Percentiles rank a stretch among this genome's conserved stretches.
Evolutionary conservation across 495 filamentous ascomycete species (phyloP).

Genomic region (Xanthoparmelia taractica): DNA sequence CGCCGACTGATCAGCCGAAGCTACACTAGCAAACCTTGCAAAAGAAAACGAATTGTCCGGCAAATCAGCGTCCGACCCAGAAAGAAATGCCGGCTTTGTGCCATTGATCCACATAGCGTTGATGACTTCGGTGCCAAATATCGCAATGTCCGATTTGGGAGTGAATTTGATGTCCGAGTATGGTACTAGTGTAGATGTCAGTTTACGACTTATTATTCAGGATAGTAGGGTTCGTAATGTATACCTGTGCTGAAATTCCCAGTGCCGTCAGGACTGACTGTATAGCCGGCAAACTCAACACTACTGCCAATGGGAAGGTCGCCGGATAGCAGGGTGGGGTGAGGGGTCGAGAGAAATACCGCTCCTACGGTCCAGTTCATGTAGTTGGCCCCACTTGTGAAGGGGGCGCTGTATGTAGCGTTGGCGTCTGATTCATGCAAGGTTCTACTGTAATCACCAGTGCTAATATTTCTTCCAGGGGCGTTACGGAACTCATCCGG

Average conservation of each 20-base stretch:
- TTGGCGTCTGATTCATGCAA: not conserved
- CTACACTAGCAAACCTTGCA: not conserved
- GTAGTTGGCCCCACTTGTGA: not conserved
- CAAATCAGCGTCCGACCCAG: not conserved
- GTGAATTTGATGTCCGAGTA: not conserved
- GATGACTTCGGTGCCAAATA: not conserved
- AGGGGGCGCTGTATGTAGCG: not conserved
- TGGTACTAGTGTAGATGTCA: not conserved
- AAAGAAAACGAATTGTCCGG: not conserved
- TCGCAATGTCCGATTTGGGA: not conserved
- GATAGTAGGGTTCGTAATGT: not conserved
- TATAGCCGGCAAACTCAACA: not conserved
- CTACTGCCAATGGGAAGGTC: no score
- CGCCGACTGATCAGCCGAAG: not conserved
- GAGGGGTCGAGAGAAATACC: not conserved
- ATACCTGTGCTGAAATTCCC: not conserved
- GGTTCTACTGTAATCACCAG: not conserved
- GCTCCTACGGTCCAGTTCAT: not conserved
- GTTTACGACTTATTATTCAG: not conserved
- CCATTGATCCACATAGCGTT: not conserved
- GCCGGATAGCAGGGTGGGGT: not conserved
- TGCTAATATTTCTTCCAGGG: not conserved
- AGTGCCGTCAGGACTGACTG: not conserved
- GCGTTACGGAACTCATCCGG: not conserved
- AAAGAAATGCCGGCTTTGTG: not conserved